Evolutionary conservation across 2,329 filamentous ascomycete genomes (phyloP), one percentile per base, ranked within the genome.

Genomic region (Hirsutella minnesotensis): DNA sequence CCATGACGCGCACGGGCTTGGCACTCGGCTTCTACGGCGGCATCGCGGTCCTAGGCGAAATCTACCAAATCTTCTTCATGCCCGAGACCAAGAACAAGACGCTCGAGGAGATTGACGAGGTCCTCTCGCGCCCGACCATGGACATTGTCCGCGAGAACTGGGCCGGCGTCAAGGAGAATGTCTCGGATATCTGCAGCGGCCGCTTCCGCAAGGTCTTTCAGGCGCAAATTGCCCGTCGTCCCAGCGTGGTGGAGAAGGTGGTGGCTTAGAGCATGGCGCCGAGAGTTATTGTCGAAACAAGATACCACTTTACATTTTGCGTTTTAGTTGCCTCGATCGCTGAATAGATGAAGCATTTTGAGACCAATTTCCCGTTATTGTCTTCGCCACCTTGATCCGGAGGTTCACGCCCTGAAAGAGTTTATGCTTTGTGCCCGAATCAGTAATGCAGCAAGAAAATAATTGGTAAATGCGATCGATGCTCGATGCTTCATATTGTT

Each of bases 1-100:
- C 75, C n/a, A 82, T 86, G 72, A 74, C 69, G 8, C 67, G 63
- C 29, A 83, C 79, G 1, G 81, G 82, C 9, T 65, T 86, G 1
- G 68, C 75, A 0, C 69, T 86, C 0, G 82, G 82, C 3, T 86
- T 86, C 61, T 86, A 84, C 57, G 81, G 82, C 4, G 82, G 82
- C 15, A 85, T 86, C 42, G 81, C 81, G 0, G 70, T 82, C 1
- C 9, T 86, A 0, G 82, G 80, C 12, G 83, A 79, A 73, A 65
- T 83, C 51, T 86, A 85, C 59, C 81, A 86, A 62, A 66, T 85
- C 38, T 56, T 85, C 40, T 86, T 85, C 62, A 86, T 86, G 82
- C 81, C 79, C 0, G 80, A 85, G 66, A 85, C 81, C 3, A 84
- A 84, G 67, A 75, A 80, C 57, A 73, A 72, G 60, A 69, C 63